phyloP scores from a whole-genome alignment of 331 rosid species.

The Acacia pycnantha region DNA sequence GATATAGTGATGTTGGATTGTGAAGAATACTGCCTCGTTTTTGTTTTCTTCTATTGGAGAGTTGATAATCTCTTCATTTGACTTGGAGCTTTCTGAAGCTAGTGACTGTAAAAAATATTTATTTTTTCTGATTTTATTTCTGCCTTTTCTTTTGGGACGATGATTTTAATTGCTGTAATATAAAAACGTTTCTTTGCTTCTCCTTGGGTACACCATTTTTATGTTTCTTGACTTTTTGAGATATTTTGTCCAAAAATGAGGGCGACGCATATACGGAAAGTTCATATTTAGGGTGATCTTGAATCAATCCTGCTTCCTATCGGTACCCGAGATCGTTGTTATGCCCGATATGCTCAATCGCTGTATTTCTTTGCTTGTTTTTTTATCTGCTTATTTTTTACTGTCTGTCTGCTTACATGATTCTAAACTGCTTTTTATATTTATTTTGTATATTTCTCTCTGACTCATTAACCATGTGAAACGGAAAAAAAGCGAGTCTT shows the following conservation, averaged over 20 bases:
- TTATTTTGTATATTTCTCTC: background rate
- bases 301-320: background rate
- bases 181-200: background rate
- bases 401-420: background rate
- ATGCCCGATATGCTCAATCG: background rate
- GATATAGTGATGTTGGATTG: background rate
- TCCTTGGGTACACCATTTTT: background rate
- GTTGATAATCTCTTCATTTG: background rate
- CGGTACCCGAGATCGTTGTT: background rate
- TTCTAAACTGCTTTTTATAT: background rate
- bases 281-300: conserved; percentile 27
- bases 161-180: background rate
- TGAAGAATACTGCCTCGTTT: background rate
- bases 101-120: background rate
- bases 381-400: background rate
- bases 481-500: background rate
- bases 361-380: background rate
- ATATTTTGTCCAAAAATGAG: conserved; percentile 14
- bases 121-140: background rate
- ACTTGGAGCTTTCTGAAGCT: too few relatives aligned
- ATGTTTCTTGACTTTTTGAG: background rate
- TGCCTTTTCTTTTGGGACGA: background rate
- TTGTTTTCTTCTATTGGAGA: background rate
- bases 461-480: background rate
- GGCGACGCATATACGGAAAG: background rate